These are phyloP conservation scores for Corylus heterophylla DNA, from an alignment of 306 rosid genomes.

Conservation along the genomic window DNA sequence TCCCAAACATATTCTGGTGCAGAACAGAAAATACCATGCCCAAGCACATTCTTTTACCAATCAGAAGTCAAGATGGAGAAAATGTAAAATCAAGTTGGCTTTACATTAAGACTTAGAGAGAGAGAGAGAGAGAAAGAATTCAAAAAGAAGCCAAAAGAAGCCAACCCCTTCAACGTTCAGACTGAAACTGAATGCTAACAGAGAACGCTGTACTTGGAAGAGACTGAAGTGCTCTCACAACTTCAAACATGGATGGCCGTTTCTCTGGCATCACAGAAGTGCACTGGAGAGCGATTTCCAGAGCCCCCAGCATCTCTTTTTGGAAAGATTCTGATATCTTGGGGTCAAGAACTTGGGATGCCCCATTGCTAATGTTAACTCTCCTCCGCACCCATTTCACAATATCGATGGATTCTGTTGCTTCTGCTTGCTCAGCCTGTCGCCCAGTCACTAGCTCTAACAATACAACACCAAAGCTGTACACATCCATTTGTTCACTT, in stretches of 20 bases:
- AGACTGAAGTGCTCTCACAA: slow-evolving; percentile 68
- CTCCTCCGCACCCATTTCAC: slow-evolving; percentile 94
- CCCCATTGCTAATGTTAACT: slow-evolving; percentile 82
- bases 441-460: slow-evolving; percentile 86
- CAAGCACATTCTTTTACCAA: slow-evolving; percentile 31
- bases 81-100: slow-evolving; percentile 39
- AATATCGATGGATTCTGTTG: slow-evolving; percentile 63
- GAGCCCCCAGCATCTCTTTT: slow-evolving; percentile 60
- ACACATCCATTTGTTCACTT: slow-evolving; percentile 71
- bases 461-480: slow-evolving; percentile 89
- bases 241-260: slow-evolving; percentile 80
- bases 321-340: slow-evolving; percentile 49
- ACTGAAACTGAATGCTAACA: slow-evolving; percentile 35
- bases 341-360: slow-evolving; percentile 71
- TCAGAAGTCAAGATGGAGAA: slow-evolving; percentile 19
- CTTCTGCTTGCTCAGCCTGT: slow-evolving; percentile 60
- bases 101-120: slow-evolving; percentile 35
- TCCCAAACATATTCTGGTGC: slow-evolving; percentile 23
- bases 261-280: slow-evolving; percentile 90
- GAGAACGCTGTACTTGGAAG: slow-evolving; percentile 45
- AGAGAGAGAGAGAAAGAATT: too few relatives aligned
- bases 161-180: slow-evolving; percentile 34
- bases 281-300: slow-evolving; percentile 80
- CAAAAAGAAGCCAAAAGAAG: too few relatives aligned
- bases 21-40: slow-evolving; percentile 32